Evolutionary conservation across 129 eudicot species (phyloP), one percentile per base, ranked within the genome.

Genomic region (Helianthus tuberosus): DNA sequence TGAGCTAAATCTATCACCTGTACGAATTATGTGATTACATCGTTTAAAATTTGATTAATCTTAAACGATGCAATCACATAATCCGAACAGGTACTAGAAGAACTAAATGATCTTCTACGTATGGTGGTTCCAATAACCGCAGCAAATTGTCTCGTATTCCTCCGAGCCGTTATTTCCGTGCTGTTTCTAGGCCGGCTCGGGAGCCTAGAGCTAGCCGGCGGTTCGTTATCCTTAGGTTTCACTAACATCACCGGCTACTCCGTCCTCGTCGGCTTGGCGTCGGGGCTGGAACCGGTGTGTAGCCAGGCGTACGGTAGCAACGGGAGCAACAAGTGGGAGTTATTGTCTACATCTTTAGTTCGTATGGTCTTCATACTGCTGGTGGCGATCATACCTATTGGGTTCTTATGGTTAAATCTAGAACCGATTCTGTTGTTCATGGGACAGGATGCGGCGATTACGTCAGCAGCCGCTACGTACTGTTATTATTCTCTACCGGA

Each of bases 241-340:
- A 91, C 99, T 0, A 94, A 94, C 65, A 91, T 94, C 65, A 94
- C 99, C 14, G 99, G 99, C 74, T 94, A 88, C 86, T 94, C 99
- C 4, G 99, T 94, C 9, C 55, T 94, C 5, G 96, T 86, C 0
- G 99, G 99, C 16, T 64, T 94, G 1, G 96, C 97, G 3, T 88
- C 97, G 1, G 99, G 97, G 0, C 89, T 94, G 0, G 99, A 94
- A 25, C 96, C 99, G 0, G 90, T 94, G 10, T 90, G 97, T 61
- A 86, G 96, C 80, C 97, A 88, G 68, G 93, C 99, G 12, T 91
- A 84, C 65, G 98, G 98, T 5, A 75, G 82, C 83, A 87, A 91
- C 23, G 92, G 89, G 8, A 73, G 75, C 72, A 82, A 90, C 35
- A 91, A 88, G 65, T 91, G 82, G 81, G 93, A 86, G 54, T 64